Evolutionary conservation across 2,329 filamentous ascomycete species (phyloP).

Genomic region (Monosporascus sp.): DNA sequence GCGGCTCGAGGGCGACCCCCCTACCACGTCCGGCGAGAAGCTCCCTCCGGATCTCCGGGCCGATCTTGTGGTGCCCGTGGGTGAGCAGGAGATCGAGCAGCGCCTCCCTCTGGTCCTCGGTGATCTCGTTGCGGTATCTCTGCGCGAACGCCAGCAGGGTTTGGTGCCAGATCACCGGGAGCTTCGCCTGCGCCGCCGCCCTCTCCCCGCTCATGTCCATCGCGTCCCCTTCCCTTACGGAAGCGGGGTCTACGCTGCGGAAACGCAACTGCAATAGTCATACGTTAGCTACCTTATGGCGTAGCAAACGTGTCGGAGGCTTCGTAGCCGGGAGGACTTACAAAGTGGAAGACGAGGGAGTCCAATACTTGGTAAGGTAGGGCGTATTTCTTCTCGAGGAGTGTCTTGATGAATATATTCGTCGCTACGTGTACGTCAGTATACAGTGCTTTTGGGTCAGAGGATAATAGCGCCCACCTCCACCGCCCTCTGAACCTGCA

Average conservation of each 20-base stretch:
- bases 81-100: slow-evolving; percentile 80
- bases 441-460: not conserved
- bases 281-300: too few relatives aligned
- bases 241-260: slow-evolving; percentile 60
- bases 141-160: slow-evolving; percentile 88
- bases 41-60: slow-evolving; percentile 85
- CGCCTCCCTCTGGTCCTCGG: slow-evolving; percentile 88
- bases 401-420: slow-evolving; percentile 89
- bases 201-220: slow-evolving; percentile 43
- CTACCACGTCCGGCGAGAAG: slow-evolving; percentile 81
- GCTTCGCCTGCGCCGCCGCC: slow-evolving; percentile 53
- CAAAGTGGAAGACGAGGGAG: slow-evolving; percentile 89
- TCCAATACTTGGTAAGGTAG: slow-evolving; percentile 93
- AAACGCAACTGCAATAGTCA: slow-evolving; percentile 57
- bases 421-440: slow-evolving; percentile 47
- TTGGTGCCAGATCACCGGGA: slow-evolving; percentile 97
- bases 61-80: slow-evolving; percentile 82
- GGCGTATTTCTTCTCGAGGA: slow-evolving; percentile 96
- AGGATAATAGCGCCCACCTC: slow-evolving; percentile 27
- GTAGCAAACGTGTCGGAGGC: not conserved
- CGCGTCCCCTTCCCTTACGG: slow-evolving; percentile 47
- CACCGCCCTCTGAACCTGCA: slow-evolving; percentile 72
- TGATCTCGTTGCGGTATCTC: slow-evolving; percentile 92
- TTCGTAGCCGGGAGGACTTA: not conserved
- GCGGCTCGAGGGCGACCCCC: slow-evolving; percentile 63